Evolutionary conservation across 2,329 filamentous ascomycete genomes (phyloP).

Genomic region (Chaetomium olivaceum): DNA sequence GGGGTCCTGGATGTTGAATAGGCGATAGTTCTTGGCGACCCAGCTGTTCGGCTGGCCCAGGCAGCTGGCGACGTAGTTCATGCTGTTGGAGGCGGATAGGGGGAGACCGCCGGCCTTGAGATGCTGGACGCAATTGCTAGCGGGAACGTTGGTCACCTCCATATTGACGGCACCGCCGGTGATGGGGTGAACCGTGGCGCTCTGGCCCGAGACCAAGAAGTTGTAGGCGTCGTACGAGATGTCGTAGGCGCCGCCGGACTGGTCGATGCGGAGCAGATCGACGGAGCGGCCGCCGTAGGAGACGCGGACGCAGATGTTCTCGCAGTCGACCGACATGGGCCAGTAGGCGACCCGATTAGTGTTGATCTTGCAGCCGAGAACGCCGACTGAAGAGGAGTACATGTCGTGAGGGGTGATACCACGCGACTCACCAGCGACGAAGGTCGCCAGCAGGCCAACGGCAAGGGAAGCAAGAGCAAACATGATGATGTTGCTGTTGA

Average conservation of each 20-base stretch:
- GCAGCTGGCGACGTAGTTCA: conserved; percentile 53
- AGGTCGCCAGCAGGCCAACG: not conserved
- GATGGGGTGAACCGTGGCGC: conserved; percentile 46
- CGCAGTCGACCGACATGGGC: conserved; percentile 52
- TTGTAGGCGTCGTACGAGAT: conserved; percentile 61
- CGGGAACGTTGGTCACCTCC: conserved; percentile 49
- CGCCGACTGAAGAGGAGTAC: conserved; percentile 57
- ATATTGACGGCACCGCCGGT: conserved; percentile 52
- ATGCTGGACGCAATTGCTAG: conserved; percentile 53
- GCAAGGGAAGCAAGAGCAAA: not conserved
- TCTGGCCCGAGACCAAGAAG: conserved; percentile 52
- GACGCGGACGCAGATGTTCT: conserved; percentile 57
- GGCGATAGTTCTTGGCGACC: conserved; percentile 51
- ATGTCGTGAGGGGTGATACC: conserved; percentile 54
- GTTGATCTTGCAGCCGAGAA: conserved; percentile 60
- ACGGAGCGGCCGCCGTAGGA: conserved; percentile 49
- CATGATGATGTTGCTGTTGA: not conserved
- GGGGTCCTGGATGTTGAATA: conserved; percentile 54
- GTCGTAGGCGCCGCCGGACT: conserved; percentile 56
- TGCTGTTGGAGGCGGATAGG: conserved; percentile 55
- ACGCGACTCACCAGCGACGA: conserved; percentile 1
- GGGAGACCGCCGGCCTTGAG: conserved; percentile 51
- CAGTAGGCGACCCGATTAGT: conserved; percentile 62
- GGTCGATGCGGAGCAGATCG: conserved; percentile 59
- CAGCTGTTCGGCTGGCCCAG: conserved; percentile 47